phyloP scores from a whole-genome alignment of 495 filamentous ascomycete species.

The Hypomontagnella monticulosa region DNA sequence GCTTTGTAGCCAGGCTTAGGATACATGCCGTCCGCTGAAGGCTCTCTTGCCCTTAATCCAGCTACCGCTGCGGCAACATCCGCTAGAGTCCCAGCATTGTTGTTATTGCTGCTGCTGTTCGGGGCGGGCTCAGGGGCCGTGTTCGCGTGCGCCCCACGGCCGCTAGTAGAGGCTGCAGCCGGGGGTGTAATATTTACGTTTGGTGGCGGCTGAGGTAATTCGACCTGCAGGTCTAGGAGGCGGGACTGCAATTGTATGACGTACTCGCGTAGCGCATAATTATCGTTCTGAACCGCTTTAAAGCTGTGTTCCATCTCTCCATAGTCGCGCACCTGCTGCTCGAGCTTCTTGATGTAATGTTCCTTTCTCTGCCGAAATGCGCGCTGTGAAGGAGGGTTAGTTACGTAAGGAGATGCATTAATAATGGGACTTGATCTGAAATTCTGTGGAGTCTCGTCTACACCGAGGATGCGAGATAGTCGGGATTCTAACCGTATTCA shows the following conservation, averaged over 20 bases:
- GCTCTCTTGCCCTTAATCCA: slow-evolving; percentile 39
- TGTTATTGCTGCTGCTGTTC: slow-evolving; percentile 10
- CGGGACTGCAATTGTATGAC: slow-evolving; percentile 88
- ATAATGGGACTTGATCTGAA: slow-evolving; percentile 5
- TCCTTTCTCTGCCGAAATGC: slow-evolving; percentile 98
- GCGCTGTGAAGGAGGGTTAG: slow-evolving; percentile 64
- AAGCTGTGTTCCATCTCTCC: slow-evolving; percentile 73
- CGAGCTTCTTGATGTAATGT: slow-evolving; percentile 95
- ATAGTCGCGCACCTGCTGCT: slow-evolving; percentile 85
- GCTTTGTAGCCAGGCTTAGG: slow-evolving; percentile 39
- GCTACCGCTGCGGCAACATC: slow-evolving; percentile 47
- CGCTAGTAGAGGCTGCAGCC: slow-evolving; percentile 60
- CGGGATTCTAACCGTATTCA: slow-evolving; percentile 25
- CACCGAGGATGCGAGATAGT: slow-evolving; percentile 15
- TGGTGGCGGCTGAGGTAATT: slow-evolving; percentile 81
- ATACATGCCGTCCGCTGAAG: slow-evolving; percentile 38
- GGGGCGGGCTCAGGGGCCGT: slow-evolving; percentile 27
- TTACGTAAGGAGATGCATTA: slow-evolving; percentile 39
- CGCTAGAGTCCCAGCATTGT: slow-evolving; percentile 44
- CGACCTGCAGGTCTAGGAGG: slow-evolving; percentile 83
- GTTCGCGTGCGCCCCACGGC: slow-evolving; percentile 36
- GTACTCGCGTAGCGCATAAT: slow-evolving; percentile 90
- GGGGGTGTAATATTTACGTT: slow-evolving; percentile 54
- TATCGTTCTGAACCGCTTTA: slow-evolving; percentile 82
- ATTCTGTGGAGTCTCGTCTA: slow-evolving; percentile 17